Conservation (phyloP, 169 alveolate genomes). For the Theileria luwenshuni region DNA sequence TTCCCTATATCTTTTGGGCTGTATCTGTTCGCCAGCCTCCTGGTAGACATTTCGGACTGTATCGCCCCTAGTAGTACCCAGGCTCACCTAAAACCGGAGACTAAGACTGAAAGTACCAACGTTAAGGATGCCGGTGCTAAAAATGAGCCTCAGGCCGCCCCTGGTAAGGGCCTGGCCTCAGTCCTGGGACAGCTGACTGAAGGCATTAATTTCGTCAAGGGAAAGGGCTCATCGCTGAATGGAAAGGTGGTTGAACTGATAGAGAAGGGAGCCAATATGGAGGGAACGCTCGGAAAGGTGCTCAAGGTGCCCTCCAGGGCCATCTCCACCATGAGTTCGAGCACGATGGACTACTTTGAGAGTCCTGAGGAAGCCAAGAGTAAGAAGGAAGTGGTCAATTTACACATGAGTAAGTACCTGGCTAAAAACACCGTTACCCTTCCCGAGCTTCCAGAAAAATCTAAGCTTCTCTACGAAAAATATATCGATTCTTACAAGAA, state of each 20-base stretch:
- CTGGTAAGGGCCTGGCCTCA: background rate
- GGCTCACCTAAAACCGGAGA: background rate
- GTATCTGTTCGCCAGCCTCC: background rate
- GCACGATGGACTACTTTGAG: background rate
- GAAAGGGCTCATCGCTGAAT: background rate
- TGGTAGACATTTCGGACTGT: background rate
- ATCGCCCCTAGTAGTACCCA: background rate
- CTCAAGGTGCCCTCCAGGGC: background rate
- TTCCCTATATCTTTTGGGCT: background rate
- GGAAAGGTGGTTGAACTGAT: background rate
- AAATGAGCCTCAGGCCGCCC: background rate
- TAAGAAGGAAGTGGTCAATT: background rate
- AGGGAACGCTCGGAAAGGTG: background rate
- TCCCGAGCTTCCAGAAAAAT: background rate
- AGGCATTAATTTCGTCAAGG: background rate
- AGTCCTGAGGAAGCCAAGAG: background rate
- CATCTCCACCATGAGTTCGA: background rate
- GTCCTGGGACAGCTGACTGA: background rate
- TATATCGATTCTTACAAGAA: background rate
- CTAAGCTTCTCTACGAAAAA: background rate
- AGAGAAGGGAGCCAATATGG: background rate
- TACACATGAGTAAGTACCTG: conserved; percentile 8
- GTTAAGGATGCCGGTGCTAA: background rate
- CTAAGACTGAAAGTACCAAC: background rate
- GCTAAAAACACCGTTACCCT: background rate